phyloP scores from a whole-genome alignment of 768 basidiomycete species.

The Rhodosporidiobolus odoratus region DNA sequence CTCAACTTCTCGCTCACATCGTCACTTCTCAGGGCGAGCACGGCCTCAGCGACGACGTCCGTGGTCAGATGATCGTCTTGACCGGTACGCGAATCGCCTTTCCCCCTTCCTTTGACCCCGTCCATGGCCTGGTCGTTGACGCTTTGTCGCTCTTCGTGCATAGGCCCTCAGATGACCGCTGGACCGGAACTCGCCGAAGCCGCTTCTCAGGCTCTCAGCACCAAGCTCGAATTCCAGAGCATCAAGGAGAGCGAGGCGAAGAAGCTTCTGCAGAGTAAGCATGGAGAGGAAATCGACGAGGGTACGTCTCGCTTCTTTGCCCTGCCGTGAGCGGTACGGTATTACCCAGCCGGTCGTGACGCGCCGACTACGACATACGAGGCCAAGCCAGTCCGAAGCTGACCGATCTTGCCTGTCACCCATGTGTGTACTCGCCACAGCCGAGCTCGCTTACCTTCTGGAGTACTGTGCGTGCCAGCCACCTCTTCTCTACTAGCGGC shows the following conservation, averaged over 20 bases:
- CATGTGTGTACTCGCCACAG: background rate
- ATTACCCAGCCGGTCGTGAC: too few species aligned
- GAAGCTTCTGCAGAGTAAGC: background rate
- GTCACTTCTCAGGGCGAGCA: background rate
- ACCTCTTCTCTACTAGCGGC: too few species aligned
- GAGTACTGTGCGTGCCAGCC: too few species aligned
- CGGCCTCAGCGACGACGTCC: constrained; percentile 11
- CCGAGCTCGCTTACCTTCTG: background rate
- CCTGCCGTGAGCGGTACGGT: too few species aligned
- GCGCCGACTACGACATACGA: too few species aligned
- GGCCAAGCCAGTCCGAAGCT: too few species aligned
- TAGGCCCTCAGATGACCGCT: background rate
- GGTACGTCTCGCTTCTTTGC: background rate
- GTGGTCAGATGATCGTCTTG: constrained; percentile 7
- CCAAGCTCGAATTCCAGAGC: constrained; percentile 1
- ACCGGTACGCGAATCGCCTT: background rate
- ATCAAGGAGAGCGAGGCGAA: constrained; percentile 15
- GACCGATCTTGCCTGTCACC: background rate
- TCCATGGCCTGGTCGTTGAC: too few species aligned
- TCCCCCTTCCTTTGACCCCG: too few species aligned
- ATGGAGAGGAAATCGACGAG: constrained; percentile 3
- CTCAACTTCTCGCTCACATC: constrained; percentile 12
- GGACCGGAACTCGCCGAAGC: constrained; percentile 21
- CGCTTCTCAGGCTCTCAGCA: constrained; percentile 2
- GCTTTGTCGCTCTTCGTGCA: background rate